Percentiles rank a stretch among this genome's conserved stretches.
Evolutionary conservation across 352 stramenopile species (phyloP).

Genomic region (Phytophthora multivora): DNA sequence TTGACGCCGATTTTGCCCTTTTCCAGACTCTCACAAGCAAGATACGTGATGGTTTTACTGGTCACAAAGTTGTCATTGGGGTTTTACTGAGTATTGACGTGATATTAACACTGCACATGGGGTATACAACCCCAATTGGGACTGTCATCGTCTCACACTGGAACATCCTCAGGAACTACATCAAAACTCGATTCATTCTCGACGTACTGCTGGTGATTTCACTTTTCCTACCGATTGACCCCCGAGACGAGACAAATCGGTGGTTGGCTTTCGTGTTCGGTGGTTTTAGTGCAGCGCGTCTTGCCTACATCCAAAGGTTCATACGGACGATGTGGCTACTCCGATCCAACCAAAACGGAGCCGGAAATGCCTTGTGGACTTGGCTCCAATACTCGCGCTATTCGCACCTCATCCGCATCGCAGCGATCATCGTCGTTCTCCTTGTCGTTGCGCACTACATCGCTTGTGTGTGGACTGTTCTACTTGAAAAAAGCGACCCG

Average conservation of each 20-base stretch:
- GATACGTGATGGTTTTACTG: slow-evolving; percentile 29
- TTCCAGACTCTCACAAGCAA: slow-evolving; percentile 31
- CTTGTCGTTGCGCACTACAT: slow-evolving; percentile 57
- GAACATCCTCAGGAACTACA: slow-evolving; percentile 31
- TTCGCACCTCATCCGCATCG: slow-evolving; percentile 46
- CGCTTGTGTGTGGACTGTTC: slow-evolving; percentile 50
- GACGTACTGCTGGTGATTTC: slow-evolving; percentile 25
- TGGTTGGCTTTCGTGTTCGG: slow-evolving; percentile 9
- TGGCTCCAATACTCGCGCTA: slow-evolving; percentile 52
- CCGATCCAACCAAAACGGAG: slow-evolving; percentile 14
- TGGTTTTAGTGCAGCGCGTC: slow-evolving; percentile 18
- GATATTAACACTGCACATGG: slow-evolving; percentile 41
- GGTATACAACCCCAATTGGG: slow-evolving; percentile 32
- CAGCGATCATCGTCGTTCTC: slow-evolving; percentile 37
- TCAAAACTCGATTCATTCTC: slow-evolving; percentile 27
- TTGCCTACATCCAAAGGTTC: slow-evolving; percentile 26
- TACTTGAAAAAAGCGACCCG: slow-evolving; percentile 1
- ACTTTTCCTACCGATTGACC: slow-evolving; percentile 1
- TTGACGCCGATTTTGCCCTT: slow-evolving; percentile 38
- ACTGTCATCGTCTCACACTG: slow-evolving; percentile 25
- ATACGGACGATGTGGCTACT: slow-evolving; percentile 36
- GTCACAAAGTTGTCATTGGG: slow-evolving; percentile 14
- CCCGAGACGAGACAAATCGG: not conserved
- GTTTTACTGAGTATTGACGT: slow-evolving; percentile 31
- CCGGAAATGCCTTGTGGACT: slow-evolving; percentile 29